Percentiles rank a stretch among this genome's conserved stretches.
Evolutionary conservation across 1,284 basidiomycete genomes (phyloP).

Genomic region (Apiotrichum siamense): DNA sequence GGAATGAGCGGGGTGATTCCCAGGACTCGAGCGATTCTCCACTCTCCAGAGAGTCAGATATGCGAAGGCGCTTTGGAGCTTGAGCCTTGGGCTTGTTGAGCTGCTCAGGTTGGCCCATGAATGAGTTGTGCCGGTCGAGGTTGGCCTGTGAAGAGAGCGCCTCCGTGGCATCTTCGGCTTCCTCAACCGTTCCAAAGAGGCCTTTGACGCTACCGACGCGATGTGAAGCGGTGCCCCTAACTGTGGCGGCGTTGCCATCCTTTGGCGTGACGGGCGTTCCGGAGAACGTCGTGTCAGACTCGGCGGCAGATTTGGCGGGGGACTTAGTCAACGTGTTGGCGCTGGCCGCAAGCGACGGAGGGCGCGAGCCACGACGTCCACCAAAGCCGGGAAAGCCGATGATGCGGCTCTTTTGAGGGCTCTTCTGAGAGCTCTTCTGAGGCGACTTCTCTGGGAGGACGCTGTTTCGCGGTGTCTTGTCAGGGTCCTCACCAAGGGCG

Average conservation of each 20-base stretch:
- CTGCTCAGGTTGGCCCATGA: too few species aligned
- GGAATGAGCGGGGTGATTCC: conserved; percentile 42
- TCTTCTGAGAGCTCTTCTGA: conserved; percentile 11
- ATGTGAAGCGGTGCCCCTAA: not conserved
- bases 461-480: too few species aligned
- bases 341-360: not conserved
- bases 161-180: conserved; percentile 18
- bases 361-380: not conserved
- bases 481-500: not conserved
- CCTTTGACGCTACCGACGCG: conserved; percentile 3
- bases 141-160: conserved; percentile 8
- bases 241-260: not conserved
- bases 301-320: not conserved
- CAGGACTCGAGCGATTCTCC: conserved; percentile 29
- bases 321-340: not conserved
- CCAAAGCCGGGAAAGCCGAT: not conserved
- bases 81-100: too few species aligned
- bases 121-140: conserved; percentile 17
- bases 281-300: not conserved
- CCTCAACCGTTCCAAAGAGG: conserved; percentile 2
- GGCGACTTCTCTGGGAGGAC: too few species aligned
- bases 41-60: conserved; percentile 11
- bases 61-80: too few species aligned
- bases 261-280: not conserved
- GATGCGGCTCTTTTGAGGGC: not conserved